A percentile compares a stretch with the other conserved stretches of the same genome.
Evolutionary conservation across 75 land plant species (phyloP).

Genomic region (Azolla pinnata): DNA sequence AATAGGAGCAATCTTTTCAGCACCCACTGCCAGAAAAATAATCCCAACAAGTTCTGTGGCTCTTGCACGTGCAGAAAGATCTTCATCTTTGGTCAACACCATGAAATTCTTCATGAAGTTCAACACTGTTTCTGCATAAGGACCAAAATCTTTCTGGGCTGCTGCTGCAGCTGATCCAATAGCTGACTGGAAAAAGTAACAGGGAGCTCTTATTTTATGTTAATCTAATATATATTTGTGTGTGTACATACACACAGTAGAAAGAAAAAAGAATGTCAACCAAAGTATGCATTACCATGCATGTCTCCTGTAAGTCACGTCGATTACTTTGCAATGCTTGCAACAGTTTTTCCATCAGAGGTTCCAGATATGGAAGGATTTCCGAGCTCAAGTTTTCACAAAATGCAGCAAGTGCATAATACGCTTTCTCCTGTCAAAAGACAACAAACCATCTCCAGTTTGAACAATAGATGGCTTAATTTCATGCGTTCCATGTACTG

Average conservation of each 20-base stretch:
- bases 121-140: conserved; percentile 75
- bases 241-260: too few species aligned
- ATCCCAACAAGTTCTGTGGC: conserved; percentile 96
- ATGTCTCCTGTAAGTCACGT: conserved; percentile 88
- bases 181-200: conserved; percentile 61
- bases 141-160: conserved; percentile 73
- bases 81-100: conserved; percentile 88
- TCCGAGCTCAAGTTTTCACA: conserved; percentile 91
- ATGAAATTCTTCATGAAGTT: conserved; percentile 76
- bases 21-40: conserved; percentile 79
- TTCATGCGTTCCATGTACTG: not conserved
- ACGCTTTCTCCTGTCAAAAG: conserved; percentile 77
- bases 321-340: conserved; percentile 61
- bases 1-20: conserved; percentile 59
- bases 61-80: conserved; percentile 72
- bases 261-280: not conserved
- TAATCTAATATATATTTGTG: not conserved
- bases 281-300: conserved; percentile 54
- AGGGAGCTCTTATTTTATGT: not conserved
- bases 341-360: conserved; percentile 74
- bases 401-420: conserved; percentile 95
- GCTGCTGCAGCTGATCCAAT: conserved; percentile 95
- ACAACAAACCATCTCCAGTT: not conserved
- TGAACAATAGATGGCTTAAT: not conserved
- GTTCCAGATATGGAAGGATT: conserved; percentile 78